phyloP scores from a whole-genome alignment of 1,284 basidiomycete species.

The Cerioporus squamosus region DNA sequence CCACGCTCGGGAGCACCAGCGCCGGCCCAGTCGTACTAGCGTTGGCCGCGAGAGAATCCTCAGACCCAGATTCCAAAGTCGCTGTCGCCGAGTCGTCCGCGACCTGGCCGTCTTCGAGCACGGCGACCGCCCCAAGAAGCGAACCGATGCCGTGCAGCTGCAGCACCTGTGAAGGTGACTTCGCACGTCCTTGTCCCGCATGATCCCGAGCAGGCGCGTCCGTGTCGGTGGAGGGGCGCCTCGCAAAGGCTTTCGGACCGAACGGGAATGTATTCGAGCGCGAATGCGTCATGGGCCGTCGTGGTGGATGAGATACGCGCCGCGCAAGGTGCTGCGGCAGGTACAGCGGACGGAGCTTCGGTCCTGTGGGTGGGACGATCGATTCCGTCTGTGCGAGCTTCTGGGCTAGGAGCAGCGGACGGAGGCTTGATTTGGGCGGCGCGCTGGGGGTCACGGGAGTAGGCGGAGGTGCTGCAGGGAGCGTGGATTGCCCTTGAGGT shows the following conservation, averaged over 20 bases:
- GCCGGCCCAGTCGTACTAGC: background rate
- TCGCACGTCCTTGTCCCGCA: background rate
- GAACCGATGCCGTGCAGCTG: conserved; percentile 26
- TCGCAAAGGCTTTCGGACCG: background rate
- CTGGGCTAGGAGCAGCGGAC: conserved; percentile 26
- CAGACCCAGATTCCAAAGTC: background rate
- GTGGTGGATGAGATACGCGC: conserved; percentile 6
- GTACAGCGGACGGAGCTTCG: conserved; percentile 19
- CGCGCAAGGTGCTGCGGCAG: conserved; percentile 23
- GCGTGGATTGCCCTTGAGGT: background rate
- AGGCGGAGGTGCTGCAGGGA: too few relatives aligned
- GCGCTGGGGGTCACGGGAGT: background rate
- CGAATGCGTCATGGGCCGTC: background rate
- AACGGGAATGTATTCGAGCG: conserved; percentile 1
- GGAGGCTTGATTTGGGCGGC: conserved; percentile 6
- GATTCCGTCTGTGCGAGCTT: conserved; percentile 20
- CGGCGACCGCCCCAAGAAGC: conserved; percentile 18
- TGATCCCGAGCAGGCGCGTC: background rate
- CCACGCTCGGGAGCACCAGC: background rate
- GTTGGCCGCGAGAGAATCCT: too few relatives aligned
- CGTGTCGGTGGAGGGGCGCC: background rate
- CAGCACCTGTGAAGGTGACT: background rate
- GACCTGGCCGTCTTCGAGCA: conserved; percentile 2
- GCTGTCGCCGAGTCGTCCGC: background rate
- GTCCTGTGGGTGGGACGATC: conserved; percentile 4